A percentile compares a stretch with the other conserved stretches of the same genome.
These are phyloP conservation scores for Cronartium quercuum DNA, from an alignment of 1,284 basidiomycete species.

Conservation along the genomic window DNA sequence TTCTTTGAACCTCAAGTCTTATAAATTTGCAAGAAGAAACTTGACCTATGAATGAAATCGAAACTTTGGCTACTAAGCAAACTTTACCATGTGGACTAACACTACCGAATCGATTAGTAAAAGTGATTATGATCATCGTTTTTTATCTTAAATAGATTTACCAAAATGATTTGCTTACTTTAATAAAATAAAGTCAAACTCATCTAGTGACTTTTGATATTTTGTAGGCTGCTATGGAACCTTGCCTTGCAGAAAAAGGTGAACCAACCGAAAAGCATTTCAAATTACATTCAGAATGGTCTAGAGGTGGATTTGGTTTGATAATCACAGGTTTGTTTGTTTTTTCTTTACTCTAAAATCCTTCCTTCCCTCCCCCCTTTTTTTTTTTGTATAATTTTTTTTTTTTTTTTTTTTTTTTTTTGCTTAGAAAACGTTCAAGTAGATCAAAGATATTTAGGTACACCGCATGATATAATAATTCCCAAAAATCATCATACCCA, in stretches of 20 bases:
- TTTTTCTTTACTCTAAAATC: no score
- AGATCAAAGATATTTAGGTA: neutral
- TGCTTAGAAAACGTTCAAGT: conserved; percentile 21
- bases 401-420: no score
- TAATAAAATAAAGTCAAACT: no score
- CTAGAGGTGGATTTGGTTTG: conserved; percentile 7
- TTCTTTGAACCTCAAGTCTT: no score
- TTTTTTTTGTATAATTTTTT: neutral
- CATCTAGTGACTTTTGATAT: neutral
- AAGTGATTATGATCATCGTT: neutral
- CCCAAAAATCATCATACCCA: neutral
- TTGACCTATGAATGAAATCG: neutral
- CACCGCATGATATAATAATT: conserved; percentile 4
- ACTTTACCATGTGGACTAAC: conserved; percentile 5
- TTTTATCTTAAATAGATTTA: no score
- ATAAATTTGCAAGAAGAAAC: no score
- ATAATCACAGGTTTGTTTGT: conserved; percentile 5
- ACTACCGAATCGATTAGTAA: conserved; percentile 14
- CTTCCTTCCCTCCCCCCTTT: neutral
- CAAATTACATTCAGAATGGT: conserved; percentile 10
- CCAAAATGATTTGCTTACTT: no score
- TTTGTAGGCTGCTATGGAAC: conserved; percentile 8
- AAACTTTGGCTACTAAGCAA: neutral
- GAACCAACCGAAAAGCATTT: conserved; percentile 11
- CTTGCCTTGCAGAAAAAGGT: conserved; percentile 7